Conservation (phyloP, 139 green algal genomes). For the Tetraselmis striata region DNA sequence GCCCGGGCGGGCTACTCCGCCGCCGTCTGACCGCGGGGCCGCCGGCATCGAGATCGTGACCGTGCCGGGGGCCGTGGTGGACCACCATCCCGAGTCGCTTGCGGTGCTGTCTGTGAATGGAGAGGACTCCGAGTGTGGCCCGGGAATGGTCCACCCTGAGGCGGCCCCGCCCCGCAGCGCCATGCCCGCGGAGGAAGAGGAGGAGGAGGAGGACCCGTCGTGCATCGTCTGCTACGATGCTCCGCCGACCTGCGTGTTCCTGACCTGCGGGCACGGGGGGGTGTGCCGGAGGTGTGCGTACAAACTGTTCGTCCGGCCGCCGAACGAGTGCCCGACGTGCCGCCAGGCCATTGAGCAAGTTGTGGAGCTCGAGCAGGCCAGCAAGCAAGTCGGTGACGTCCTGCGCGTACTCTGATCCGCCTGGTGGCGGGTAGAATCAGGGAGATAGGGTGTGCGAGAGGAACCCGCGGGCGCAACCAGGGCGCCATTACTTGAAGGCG, state of each 20-base stretch:
- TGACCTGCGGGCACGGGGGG: constrained; percentile 56
- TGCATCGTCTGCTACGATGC: constrained; percentile 46
- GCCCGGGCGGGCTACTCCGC: too few relatives aligned
- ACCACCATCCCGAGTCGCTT: too few relatives aligned
- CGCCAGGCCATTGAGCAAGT: constrained; percentile 38
- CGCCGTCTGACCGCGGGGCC: too few relatives aligned
- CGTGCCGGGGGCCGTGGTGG: neutral
- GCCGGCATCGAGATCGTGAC: neutral
- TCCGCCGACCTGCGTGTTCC: constrained; percentile 39
- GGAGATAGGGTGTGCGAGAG: too few relatives aligned
- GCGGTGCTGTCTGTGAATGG: too few relatives aligned
- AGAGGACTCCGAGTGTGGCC: neutral
- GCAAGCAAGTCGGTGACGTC: neutral
- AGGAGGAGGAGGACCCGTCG: constrained; percentile 17
- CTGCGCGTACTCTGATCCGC: neutral
- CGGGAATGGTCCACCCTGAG: neutral
- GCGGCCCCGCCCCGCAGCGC: neutral
- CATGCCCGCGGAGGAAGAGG: neutral
- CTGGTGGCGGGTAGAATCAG: too few relatives aligned
- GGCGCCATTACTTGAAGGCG: too few relatives aligned
- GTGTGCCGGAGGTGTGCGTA: constrained; percentile 52
- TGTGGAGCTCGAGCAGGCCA: neutral
- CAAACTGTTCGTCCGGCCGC: constrained; percentile 41
- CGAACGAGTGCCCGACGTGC: constrained; percentile 56
- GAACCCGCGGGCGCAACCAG: too few relatives aligned